These are phyloP conservation scores for Fraxinus sp. DNA, from an alignment of 305 asterid genomes.

Conservation along the genomic window DNA sequence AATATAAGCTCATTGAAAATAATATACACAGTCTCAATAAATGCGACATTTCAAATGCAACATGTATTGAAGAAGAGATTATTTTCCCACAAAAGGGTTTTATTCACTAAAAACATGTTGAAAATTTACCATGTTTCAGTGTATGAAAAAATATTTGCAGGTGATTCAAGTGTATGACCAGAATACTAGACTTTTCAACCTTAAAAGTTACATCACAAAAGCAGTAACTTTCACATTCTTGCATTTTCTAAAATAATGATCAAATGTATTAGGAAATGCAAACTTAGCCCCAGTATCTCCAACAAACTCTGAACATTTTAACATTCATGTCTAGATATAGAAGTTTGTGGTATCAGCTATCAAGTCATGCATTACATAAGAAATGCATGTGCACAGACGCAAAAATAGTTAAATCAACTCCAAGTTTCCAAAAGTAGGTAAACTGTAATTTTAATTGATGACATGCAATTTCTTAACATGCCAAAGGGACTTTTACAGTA, in stretches of 20 bases:
- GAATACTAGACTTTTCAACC: not conserved
- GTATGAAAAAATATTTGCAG: not conserved
- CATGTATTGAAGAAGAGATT: not conserved
- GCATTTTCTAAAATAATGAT: not conserved
- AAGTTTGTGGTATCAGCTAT: not conserved
- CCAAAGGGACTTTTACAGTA: slow-evolving; percentile 23
- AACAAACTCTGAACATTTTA: not conserved
- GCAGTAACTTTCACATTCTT: slow-evolving; percentile 15
- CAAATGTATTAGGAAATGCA: not conserved
- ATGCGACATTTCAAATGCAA: not conserved
- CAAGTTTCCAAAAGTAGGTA: not conserved
- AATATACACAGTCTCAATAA: not conserved
- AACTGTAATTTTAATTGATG: not conserved
- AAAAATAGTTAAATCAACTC: not conserved
- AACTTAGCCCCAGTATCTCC: not conserved
- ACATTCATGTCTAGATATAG: not conserved
- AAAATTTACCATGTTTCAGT: not conserved
- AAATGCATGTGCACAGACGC: not conserved
- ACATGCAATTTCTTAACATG: slow-evolving; percentile 1
- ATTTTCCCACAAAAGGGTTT: not conserved
- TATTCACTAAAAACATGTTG: not conserved
- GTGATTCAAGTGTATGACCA: not conserved
- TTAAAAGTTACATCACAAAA: slow-evolving; percentile 14
- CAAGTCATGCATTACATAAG: not conserved
- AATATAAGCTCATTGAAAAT: not conserved